Evolutionary conservation across 2,329 filamentous ascomycete genomes (phyloP).

Genomic region (Ramularia collo-cygni): DNA sequence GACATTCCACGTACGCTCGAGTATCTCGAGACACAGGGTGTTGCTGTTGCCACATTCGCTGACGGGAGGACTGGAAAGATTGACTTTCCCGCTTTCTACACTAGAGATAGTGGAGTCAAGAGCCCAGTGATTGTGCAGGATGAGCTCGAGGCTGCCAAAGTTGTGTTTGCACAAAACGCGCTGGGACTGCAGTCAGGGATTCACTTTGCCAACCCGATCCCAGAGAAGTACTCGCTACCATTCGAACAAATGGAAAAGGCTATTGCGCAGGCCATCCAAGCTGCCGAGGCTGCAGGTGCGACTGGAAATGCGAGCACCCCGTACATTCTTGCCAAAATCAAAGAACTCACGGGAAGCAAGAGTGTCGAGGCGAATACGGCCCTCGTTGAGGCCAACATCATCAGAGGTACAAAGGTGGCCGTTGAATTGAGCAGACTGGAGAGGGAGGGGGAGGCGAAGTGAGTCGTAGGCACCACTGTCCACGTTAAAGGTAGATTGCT

Average conservation of each 20-base stretch:
- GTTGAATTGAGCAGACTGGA: slow-evolving; percentile 54
- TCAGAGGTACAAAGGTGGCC: slow-evolving; percentile 58
- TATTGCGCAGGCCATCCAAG: slow-evolving; percentile 60
- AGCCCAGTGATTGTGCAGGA: slow-evolving; percentile 70
- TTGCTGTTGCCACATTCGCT: slow-evolving; percentile 81
- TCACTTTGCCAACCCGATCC: slow-evolving; percentile 84
- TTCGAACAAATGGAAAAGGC: slow-evolving; percentile 62
- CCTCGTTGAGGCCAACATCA: slow-evolving; percentile 60
- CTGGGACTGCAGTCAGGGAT: slow-evolving; percentile 71
- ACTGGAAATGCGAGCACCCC: slow-evolving; percentile 76
- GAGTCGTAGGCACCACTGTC: no score
- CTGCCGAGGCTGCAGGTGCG: slow-evolving; percentile 58
- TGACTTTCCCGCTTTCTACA: slow-evolving; percentile 91
- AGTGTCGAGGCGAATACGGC: slow-evolving; percentile 69
- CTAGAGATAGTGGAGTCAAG: slow-evolving; percentile 72
- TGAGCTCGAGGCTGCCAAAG: slow-evolving; percentile 79
- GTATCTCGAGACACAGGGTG: slow-evolving; percentile 65
- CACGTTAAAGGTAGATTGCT: slow-evolving; percentile 10
- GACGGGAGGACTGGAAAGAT: slow-evolving; percentile 66
- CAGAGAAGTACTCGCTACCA: slow-evolving; percentile 61
- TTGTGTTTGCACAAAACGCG: slow-evolving; percentile 70
- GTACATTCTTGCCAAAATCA: slow-evolving; percentile 71
- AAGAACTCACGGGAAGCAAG: slow-evolving; percentile 65
- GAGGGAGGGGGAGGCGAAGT: slow-evolving; percentile 16
- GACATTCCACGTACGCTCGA: slow-evolving; percentile 88